Conservation (phyloP, 179 eudicot genomes). For the Beta corolliflora region DNA sequence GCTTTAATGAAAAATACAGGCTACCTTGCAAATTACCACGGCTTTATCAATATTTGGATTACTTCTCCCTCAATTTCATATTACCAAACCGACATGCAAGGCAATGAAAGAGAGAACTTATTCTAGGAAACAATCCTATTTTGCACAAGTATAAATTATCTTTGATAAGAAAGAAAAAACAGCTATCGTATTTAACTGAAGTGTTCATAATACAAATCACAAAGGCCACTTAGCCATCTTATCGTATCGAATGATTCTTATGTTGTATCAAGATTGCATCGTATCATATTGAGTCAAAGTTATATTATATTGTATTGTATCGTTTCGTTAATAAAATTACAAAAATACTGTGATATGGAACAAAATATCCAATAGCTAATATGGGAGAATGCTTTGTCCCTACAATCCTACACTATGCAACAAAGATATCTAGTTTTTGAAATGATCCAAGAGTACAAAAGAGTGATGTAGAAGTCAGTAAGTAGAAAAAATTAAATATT, state of each 20-base stretch:
- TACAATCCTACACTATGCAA: neutral
- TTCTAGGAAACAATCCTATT: no score
- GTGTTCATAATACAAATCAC: conserved; percentile 2
- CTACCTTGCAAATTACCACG: neutral
- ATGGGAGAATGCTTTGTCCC: no score
- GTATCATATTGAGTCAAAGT: no score
- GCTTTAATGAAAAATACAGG: neutral
- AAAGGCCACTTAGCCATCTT: conserved; percentile 4
- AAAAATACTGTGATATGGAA: no score
- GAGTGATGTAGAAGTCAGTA: neutral
- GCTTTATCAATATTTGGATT: neutral
- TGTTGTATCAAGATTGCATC: no score
- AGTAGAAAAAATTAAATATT: neutral
- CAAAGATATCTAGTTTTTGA: neutral
- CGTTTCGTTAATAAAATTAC: no score
- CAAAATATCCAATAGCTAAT: no score
- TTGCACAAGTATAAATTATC: neutral
- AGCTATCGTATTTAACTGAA: neutral
- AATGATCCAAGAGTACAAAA: neutral
- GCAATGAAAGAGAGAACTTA: no score
- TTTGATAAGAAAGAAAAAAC: neutral
- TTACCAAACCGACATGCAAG: neutral
- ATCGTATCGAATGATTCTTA: no score
- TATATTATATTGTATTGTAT: no score
- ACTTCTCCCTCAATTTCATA: neutral